These are phyloP conservation scores for Solanum tarijense DNA, from an alignment of 257 asterid species.

Conservation along the genomic window DNA sequence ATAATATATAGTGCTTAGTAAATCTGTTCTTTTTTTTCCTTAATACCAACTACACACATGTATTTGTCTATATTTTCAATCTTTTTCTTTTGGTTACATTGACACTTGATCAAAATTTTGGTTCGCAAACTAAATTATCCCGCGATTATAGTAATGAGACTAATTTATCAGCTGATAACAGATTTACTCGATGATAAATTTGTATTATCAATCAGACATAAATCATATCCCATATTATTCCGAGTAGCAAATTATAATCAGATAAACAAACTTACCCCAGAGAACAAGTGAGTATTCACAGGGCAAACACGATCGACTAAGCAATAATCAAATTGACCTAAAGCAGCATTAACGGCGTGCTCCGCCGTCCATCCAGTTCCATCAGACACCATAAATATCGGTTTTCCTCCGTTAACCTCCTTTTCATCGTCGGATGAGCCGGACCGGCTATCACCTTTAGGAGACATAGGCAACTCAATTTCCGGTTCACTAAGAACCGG, in stretches of 20 bases:
- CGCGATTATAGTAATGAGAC: not conserved
- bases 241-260: not conserved
- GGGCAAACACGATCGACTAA: slow-evolving; percentile 80
- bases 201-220: not conserved
- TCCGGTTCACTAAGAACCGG: not conserved
- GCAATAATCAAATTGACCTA: slow-evolving; percentile 91
- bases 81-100: not conserved
- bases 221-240: not conserved
- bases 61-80: not conserved
- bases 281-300: slow-evolving; percentile 78
- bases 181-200: not conserved
- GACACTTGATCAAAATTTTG: not conserved
- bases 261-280: slow-evolving; percentile 50
- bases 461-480: not conserved
- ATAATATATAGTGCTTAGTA: not conserved
- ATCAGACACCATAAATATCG: slow-evolving; percentile 82
- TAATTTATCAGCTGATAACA: not conserved
- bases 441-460: slow-evolving; percentile 6
- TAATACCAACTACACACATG: not conserved
- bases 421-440: slow-evolving; percentile 15
- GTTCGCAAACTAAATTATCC: too few relatives aligned
- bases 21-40: too few relatives aligned
- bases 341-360: slow-evolving; percentile 80
- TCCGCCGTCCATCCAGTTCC: slow-evolving; percentile 99
- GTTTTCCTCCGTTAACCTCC: slow-evolving; percentile 33